phyloP scores from a whole-genome alignment of 108 stramenopile species.

The Nitzschia putrida region DNA sequence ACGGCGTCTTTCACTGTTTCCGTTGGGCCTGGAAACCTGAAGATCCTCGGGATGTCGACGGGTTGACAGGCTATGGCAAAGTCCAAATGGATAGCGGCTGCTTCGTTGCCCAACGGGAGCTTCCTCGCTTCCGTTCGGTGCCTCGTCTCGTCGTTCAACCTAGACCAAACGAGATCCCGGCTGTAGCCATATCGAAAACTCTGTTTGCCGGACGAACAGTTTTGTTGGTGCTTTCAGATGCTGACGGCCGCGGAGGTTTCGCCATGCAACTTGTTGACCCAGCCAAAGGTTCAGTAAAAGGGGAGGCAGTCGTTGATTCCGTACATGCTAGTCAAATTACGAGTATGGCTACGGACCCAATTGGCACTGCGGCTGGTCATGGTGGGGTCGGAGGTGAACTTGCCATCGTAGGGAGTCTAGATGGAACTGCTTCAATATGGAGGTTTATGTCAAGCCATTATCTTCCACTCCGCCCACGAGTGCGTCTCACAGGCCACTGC shows the following conservation, averaged over 20 bases:
- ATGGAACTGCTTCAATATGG: conserved; percentile 82
- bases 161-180: conserved; percentile 31
- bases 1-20: conserved; percentile 87
- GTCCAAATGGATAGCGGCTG: conserved; percentile 69
- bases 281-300: conserved; percentile 71
- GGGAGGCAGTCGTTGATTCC: conserved; percentile 73
- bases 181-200: conserved; percentile 78
- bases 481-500: conserved; percentile 68
- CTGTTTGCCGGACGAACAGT: conserved; percentile 83
- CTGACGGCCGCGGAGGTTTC: conserved; percentile 75
- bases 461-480: conserved; percentile 76
- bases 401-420: conserved; percentile 81
- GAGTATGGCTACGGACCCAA: conserved; percentile 80
- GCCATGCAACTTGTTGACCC: conserved; percentile 87
- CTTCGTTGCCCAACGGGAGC: conserved; percentile 85
- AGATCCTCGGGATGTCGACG: conserved; percentile 38
- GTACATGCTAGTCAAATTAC: conserved; percentile 72
- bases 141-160: conserved; percentile 70
- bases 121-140: conserved; percentile 79
- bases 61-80: conserved; percentile 14
- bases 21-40: conserved; percentile 89
- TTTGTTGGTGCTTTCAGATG: conserved; percentile 82
- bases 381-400: conserved; percentile 88
- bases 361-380: conserved; percentile 81
- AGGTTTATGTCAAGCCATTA: conserved; percentile 88